phyloP scores from a whole-genome alignment of 2,329 filamentous ascomycete species.

The Cephalotrichum gorgonifer region DNA sequence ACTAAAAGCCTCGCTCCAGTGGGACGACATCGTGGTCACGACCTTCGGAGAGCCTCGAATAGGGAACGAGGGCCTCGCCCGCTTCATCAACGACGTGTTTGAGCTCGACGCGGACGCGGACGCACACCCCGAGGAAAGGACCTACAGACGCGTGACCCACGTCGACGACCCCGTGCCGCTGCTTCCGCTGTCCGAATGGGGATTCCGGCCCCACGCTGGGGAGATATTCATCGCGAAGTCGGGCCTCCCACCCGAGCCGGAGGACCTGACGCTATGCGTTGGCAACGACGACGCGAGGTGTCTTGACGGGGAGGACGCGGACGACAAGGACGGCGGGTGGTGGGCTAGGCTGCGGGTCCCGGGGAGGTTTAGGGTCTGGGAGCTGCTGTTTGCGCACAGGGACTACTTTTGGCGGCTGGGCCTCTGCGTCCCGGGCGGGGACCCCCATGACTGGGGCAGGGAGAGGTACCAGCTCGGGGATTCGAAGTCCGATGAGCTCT shows the following conservation, averaged over 20 bases:
- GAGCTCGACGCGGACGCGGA: constrained; percentile 21
- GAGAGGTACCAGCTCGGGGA: constrained; percentile 31
- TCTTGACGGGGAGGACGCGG: constrained; percentile 44
- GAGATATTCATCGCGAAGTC: constrained; percentile 77
- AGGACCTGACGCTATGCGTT: constrained; percentile 60
- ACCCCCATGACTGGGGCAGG: constrained; percentile 56
- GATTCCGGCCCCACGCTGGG: constrained; percentile 72
- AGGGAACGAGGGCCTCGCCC: constrained; percentile 45
- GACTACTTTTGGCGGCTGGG: constrained; percentile 97
- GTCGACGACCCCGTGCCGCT: constrained; percentile 79
- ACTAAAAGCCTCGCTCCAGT: constrained; percentile 60
- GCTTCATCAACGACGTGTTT: constrained; percentile 45
- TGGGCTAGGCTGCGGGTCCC: constrained; percentile 15
- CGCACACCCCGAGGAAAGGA: constrained; percentile 19
- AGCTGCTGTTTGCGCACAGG: constrained; percentile 83
- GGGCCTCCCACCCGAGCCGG: constrained; percentile 54
- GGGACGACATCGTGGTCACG: constrained; percentile 64
- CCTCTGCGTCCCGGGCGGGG: constrained; percentile 74
- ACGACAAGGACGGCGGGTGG: constrained; percentile 21
- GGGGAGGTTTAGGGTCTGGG: constrained; percentile 65
- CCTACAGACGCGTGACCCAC: constrained; percentile 76
- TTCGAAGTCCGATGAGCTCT: constrained; percentile 25
- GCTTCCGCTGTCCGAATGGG: constrained; percentile 79
- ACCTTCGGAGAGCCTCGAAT: constrained; percentile 84
- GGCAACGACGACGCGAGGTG: constrained; percentile 65